Base-by-base conservation (phyloP, 2,329 filamentous ascomycete species). In the Fusarium pseudograminearum region DNA sequence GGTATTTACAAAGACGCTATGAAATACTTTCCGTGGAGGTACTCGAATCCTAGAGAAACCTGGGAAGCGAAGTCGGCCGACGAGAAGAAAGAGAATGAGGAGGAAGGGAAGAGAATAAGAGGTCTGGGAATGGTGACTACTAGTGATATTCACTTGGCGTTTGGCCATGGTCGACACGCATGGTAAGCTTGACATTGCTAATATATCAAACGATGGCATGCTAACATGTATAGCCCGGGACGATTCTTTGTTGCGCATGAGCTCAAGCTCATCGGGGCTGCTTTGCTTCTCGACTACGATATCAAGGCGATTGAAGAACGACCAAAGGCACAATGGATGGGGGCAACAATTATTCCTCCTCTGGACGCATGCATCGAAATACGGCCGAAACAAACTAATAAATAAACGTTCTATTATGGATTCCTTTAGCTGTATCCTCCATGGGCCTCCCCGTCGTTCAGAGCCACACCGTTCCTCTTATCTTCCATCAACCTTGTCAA, bases 121-220 rank as follows among this genome's bases (percentile, higher is more conserved):
- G 69, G 74, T 2, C 36, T 83, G 18, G 82, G 85, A 5, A 83
- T 89, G 79, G 84, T 87, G 15, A 85, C 85, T 7, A 87, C 86
- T 3, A 84, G 83, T 36, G 78, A 83, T 38, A 74, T 78, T 10
- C 84, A 86, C 68, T 73, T 89, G 22, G 79, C 84, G 0, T 90
- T 89, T 74, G 86, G 87, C 0, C 85, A 88, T 63, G 87, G 87
- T 10, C 79, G 83, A 65, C 86, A 89, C 73, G 85, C 83, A 4
- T 85, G 77, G 77, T 78, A 41, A 72, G 76, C 65, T 33, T 48
- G 7, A 3, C 74, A 6, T 65, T 7, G 1, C 4, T 3, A 12
- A 2, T 5, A 18, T 4, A 11, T 6, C n/a, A 3, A 16, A 14
- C 34, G 5, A 26, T 26, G 5, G 28, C 4, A 22, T 26, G 34